phyloP scores from a whole-genome alignment of 2,329 filamentous ascomycete species.

The Talaromyces sp. region DNA sequence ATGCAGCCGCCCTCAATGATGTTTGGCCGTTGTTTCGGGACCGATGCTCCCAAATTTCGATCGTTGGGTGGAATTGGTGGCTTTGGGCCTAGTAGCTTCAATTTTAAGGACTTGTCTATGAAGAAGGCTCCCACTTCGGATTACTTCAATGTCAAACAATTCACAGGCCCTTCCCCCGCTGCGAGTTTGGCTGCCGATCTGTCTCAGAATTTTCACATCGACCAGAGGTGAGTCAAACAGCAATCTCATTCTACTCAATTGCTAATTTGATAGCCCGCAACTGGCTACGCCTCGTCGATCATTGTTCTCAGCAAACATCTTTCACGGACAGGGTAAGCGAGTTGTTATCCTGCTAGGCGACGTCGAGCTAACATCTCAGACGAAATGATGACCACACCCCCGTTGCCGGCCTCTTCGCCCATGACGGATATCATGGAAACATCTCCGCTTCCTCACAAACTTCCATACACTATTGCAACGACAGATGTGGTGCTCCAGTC shows the following conservation, averaged over 20 bases:
- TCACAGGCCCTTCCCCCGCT: conserved; percentile 83
- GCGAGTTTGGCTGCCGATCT: conserved; percentile 88
- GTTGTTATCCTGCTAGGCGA: neutral
- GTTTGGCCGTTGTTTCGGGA: conserved; percentile 60
- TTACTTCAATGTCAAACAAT: conserved; percentile 77
- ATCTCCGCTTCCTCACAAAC: conserved; percentile 87
- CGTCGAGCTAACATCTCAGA: conserved; percentile 32
- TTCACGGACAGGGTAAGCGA: conserved; percentile 57
- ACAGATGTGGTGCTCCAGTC: conserved; percentile 66
- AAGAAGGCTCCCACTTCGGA: conserved; percentile 61
- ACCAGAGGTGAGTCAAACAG: conserved; percentile 67
- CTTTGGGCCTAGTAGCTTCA: conserved; percentile 64
- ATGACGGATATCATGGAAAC: conserved; percentile 82
- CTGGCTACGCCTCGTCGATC: conserved; percentile 79
- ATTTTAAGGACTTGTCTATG: conserved; percentile 73
- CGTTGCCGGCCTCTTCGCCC: conserved; percentile 79
- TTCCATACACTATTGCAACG: conserved; percentile 56
- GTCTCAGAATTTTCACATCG: conserved; percentile 94
- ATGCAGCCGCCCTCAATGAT: conserved; percentile 72
- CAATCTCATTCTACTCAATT: neutral
- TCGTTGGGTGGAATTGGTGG: conserved; percentile 52
- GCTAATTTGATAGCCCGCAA: conserved; percentile 61
- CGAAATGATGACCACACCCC: conserved; percentile 80
- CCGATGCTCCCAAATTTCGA: conserved; percentile 54
- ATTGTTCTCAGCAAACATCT: conserved; percentile 72